phyloP scores from a whole-genome alignment of 2,329 filamentous ascomycete species.

The Nemania sp. region DNA sequence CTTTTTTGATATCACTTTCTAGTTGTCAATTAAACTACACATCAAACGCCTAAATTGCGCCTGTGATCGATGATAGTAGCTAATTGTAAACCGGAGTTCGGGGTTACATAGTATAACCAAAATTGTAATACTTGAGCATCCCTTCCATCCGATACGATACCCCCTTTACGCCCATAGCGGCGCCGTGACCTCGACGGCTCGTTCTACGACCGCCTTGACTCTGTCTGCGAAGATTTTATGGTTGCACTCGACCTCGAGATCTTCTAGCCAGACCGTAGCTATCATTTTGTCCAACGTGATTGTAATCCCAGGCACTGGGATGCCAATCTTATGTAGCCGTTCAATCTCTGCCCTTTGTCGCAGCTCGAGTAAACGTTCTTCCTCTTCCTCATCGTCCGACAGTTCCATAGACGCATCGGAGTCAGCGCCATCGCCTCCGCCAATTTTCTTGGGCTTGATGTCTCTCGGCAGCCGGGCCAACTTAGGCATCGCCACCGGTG shows the following conservation, averaged over 20 bases:
- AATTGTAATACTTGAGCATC: conserved; percentile 13
- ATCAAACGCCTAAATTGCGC: background rate
- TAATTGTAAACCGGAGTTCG: background rate
- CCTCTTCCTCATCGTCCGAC: conserved; percentile 43
- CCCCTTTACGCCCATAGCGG: conserved; percentile 61
- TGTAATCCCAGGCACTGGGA: conserved; percentile 85
- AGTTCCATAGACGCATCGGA: conserved; percentile 44
- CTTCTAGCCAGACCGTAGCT: conserved; percentile 90
- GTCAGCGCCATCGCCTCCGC: conserved; percentile 40
- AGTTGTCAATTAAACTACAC: background rate
- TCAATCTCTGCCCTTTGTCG: conserved; percentile 71
- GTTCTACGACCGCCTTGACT: conserved; percentile 85
- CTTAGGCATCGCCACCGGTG: conserved; percentile 71
- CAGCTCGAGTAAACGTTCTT: conserved; percentile 53
- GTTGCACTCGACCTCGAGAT: conserved; percentile 83
- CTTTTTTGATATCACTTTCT: too few relatives aligned
- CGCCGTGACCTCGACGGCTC: conserved; percentile 84
- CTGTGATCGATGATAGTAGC: background rate
- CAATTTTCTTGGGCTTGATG: conserved; percentile 39
- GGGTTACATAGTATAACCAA: conserved; percentile 3
- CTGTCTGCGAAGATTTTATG: conserved; percentile 80
- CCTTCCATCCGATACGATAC: conserved; percentile 37
- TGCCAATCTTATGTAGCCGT: conserved; percentile 78
- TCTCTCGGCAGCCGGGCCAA: conserved; percentile 47
- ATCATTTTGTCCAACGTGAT: conserved; percentile 87